Evolutionary conservation across 2,329 filamentous ascomycete genomes (phyloP), one percentile per base, ranked within the genome.

Genomic region (Cladophialophora chaetospira): DNA sequence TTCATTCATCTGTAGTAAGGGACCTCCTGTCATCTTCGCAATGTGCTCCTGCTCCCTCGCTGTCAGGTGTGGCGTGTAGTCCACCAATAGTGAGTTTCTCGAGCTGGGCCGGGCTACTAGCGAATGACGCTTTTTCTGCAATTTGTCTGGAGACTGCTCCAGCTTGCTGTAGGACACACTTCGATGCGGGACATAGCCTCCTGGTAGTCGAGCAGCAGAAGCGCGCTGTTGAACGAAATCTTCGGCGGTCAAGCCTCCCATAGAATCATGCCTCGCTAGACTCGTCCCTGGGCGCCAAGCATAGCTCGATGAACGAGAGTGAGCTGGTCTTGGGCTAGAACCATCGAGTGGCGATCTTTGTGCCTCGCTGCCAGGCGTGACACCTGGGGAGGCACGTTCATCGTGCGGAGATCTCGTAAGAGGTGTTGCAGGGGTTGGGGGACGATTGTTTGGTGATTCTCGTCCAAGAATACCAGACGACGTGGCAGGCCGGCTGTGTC

Each of bases 11-110:
- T 82, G 85, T 65, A 95, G 82, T 47, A 96, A 77, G 0, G 91
- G 88, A 0, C 85, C 86, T 1, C 89, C 88, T 0, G 91, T 96
- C 65, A 90, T 79, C 33, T 88, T 84, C 8, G 91, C 89, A n/a
- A 96, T 82, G 64, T 95, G 88, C 72, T 95, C 90, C 70, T 95
- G 91, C 71, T 96, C 91, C 13, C 88, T 84, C 15, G 91, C 91
- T 17, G 89, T 91, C n/a, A 96, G 78, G 55, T 87, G 82, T 0
- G 76, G 73, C 6, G 82, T 79, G 21, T 81, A 73, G 62, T 84
- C 79, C 11, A 60, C n/a, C 17, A 58, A 50, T 5, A 57, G 42
- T 8, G 64, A 43, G 69, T 69, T 51, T 70, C 72, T 26, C 73
- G 77, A 49, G 65, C 36, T 68, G 68, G 58, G 70, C 65, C 19